Conservation (phyloP, 305 asterid species). For the Rubia peregrina region DNA sequence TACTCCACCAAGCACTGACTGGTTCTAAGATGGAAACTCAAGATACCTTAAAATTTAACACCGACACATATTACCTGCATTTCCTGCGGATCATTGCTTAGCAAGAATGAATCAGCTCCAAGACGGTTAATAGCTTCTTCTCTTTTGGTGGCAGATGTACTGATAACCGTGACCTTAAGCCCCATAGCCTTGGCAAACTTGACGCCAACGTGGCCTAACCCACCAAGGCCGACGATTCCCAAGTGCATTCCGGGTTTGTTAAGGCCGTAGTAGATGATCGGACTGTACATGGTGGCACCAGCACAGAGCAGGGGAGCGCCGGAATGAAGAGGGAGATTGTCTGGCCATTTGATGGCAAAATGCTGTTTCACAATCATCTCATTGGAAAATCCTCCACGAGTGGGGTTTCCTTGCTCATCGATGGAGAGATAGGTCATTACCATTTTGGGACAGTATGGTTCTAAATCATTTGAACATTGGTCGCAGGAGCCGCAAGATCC, state of each 20-base stretch:
- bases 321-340: slow-evolving; percentile 29
- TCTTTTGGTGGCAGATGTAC: slow-evolving; percentile 31
- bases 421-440: slow-evolving; percentile 21
- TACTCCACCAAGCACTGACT: no score
- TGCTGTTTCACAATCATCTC: slow-evolving; percentile 37
- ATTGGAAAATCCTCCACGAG: slow-evolving; percentile 43
- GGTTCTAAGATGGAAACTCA: no score
- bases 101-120: slow-evolving; percentile 36
- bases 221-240: slow-evolving; percentile 47
- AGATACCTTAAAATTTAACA: no score
- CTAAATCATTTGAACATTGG: slow-evolving; percentile 29
- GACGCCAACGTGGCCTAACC: slow-evolving; percentile 45
- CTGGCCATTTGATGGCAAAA: slow-evolving; percentile 35
- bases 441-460: slow-evolving; percentile 34
- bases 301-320: slow-evolving; percentile 48
- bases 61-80: no score
- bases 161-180: slow-evolving; percentile 31
- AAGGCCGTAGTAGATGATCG: slow-evolving; percentile 33
- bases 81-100: slow-evolving; percentile 33
- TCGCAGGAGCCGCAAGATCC: slow-evolving; percentile 38
- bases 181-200: slow-evolving; percentile 53
- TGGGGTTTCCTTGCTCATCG: slow-evolving; percentile 27
- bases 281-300: slow-evolving; percentile 28
- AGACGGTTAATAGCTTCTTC: slow-evolving; percentile 33
- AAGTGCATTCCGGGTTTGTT: slow-evolving; percentile 31